Base-by-base conservation (phyloP, 768 basidiomycete species). In the Lactarius akahatsu region DNA sequence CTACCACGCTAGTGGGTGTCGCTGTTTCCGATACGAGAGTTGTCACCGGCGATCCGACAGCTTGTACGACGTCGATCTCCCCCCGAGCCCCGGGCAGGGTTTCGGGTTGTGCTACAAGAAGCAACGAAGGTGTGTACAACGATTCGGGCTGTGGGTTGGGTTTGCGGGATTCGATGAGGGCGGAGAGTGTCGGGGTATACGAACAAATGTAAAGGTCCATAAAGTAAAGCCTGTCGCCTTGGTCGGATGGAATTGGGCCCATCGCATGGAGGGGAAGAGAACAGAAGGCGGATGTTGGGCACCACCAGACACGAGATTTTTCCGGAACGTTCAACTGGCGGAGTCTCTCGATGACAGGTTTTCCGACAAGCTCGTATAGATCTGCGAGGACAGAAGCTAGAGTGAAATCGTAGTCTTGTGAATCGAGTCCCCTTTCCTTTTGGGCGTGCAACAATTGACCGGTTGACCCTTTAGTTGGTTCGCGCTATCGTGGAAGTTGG, bases 211-310 rank as follows among this genome's bases (percentile, higher is more conserved):
- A 47, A 8, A 47, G n/a, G n/a, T 47, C 45, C 20, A 11, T 10
- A 10, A 47, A 47, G 45, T 47, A 47, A 1, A 40, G 13, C 6
- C n/a, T 4, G 9, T 47, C 4, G 20, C 45, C 3, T 23, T 23
- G 1, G 9, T 23, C 10, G 6, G 45, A 47, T 9, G n/a, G n/a
- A 23, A 47, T 47, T 3, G 32, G 57, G 11, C 57, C 34, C 57
- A 58, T 58, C 4, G 57, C 57, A 5, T 58, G 57, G n/a, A 58
- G 57, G 11, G 57, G 57, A 26, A 58, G 36, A 9, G 57, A 58
- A 2, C 57, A 58, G n/a, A 58, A 58, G 11, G n/a, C 57, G 0
- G 10, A 11, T 9, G 47, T 50, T 4, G 47, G 47, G 23, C 23
- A 50, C 47, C 47, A 50, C 47, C 34, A 40, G 6, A 36, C 47